phyloP scores from a whole-genome alignment of 1,284 basidiomycete genomes.

The Peniophora sp. region DNA sequence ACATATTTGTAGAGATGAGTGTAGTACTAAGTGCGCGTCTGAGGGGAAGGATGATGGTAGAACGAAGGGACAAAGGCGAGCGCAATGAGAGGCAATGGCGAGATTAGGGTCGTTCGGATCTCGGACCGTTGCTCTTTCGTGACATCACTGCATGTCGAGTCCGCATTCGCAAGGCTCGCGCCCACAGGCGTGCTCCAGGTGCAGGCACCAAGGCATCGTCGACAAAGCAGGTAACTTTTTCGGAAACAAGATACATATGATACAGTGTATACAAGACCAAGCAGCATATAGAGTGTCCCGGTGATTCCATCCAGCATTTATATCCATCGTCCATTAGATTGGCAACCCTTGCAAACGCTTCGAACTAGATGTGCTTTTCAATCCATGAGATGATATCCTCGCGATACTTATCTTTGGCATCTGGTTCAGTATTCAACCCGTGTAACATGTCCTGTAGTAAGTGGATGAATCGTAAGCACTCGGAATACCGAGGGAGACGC shows the following conservation, averaged over 20 bases:
- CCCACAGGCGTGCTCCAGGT: too few species aligned
- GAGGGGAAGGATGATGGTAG: background rate
- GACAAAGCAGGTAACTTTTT: too few species aligned
- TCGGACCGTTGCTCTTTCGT: too few species aligned
- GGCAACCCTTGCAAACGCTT: too few species aligned
- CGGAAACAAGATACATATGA: too few species aligned
- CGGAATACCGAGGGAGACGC: background rate
- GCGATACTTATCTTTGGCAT: background rate
- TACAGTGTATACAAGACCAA: too few species aligned
- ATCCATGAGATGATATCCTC: background rate
- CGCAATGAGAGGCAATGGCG: background rate
- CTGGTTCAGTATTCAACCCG: background rate
- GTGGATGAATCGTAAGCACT: background rate
- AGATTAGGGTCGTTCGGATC: too few species aligned
- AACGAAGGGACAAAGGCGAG: background rate
- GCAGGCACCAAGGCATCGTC: too few species aligned
- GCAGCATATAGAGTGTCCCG: constrained; percentile 2
- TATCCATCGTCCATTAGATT: too few species aligned
- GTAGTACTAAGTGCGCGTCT: background rate
- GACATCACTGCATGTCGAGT: too few species aligned
- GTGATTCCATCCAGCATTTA: too few species aligned
- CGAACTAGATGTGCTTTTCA: background rate
- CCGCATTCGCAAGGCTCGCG: too few species aligned
- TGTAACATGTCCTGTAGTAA: background rate
- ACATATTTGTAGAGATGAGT: constrained; percentile 11